Evolutionary conservation across 805 yeast genomes (phyloP).

Genomic region (Nakazawaea molendinolei): DNA sequence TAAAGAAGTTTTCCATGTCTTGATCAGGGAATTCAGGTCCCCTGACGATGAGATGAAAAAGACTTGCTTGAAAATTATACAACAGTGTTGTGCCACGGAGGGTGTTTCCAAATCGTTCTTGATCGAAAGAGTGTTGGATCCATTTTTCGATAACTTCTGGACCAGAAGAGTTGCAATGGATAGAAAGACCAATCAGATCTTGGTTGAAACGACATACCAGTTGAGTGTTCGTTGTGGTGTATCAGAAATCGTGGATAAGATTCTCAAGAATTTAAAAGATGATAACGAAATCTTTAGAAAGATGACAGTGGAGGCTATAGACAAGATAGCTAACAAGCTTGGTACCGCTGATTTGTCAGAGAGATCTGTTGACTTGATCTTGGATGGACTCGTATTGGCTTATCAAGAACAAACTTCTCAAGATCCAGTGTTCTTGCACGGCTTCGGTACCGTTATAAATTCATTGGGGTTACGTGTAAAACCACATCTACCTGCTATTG

Average conservation of each 20-base stretch:
- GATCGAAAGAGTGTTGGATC: conserved; percentile 44
- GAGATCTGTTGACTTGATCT: conserved; percentile 50
- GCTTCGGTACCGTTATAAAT: conserved; percentile 56
- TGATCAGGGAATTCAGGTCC: conserved; percentile 65
- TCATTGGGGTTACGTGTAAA: conserved; percentile 58
- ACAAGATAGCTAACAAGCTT: conserved; percentile 40
- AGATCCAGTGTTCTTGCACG: conserved; percentile 49
- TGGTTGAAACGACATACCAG: conserved; percentile 64
- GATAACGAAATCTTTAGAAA: conserved; percentile 73
- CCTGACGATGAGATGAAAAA: conserved; percentile 86
- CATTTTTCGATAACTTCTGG: conserved; percentile 75
- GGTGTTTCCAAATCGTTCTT: conserved; percentile 47
- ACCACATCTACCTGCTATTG: conserved; percentile 68
- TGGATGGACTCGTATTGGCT: conserved; percentile 77
- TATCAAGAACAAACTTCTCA: conserved; percentile 70
- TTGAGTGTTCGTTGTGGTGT: conserved; percentile 66
- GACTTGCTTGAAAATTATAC: conserved; percentile 62
- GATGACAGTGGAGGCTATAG: conserved; percentile 71
- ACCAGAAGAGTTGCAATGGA: conserved; percentile 74
- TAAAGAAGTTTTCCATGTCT: conserved; percentile 58
- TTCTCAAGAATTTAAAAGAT: conserved; percentile 63
- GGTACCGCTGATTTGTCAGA: conserved; percentile 60
- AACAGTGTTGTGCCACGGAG: conserved; percentile 56
- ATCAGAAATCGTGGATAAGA: conserved; percentile 46
- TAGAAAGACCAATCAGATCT: conserved; percentile 45